These are phyloP conservation scores for Clarkia xantiana DNA, from an alignment of 345 rosid species.

Conservation along the genomic window DNA sequence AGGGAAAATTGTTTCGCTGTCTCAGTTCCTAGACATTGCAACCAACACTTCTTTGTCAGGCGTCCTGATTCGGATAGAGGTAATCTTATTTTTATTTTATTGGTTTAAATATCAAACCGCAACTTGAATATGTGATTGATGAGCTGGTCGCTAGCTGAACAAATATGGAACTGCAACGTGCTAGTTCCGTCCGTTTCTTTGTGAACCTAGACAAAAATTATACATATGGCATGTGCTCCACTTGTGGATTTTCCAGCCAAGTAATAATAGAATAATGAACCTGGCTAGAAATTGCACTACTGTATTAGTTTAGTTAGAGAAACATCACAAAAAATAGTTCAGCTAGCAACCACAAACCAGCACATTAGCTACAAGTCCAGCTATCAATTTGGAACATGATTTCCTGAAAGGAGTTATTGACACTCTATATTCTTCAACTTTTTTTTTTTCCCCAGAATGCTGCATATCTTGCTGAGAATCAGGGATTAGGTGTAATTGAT, in stretches of 20 bases:
- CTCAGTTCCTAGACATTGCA: conserved; percentile 52
- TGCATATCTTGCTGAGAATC: conserved; percentile 44
- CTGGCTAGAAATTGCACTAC: too few relatives aligned
- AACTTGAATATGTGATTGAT: neutral
- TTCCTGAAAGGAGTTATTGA: neutral
- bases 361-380: neutral
- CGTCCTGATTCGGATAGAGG: conserved; percentile 77
- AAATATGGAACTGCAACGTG: neutral
- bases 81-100: conserved; percentile 13
- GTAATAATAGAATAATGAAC: too few relatives aligned
- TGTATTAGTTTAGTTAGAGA: too few relatives aligned
- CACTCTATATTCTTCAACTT: neutral
- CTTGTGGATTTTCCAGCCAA: too few relatives aligned
- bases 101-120: conserved; percentile 2
- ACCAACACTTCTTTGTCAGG: conserved; percentile 56
- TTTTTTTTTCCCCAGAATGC: conserved; percentile 50
- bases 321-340: too few relatives aligned
- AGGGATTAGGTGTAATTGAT: conserved; percentile 36
- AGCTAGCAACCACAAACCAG: too few relatives aligned
- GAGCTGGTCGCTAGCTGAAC: neutral
- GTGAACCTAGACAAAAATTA: too few relatives aligned
- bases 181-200: too few relatives aligned
- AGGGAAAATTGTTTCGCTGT: conserved; percentile 39
- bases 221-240: too few relatives aligned
- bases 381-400: neutral